Conservation (phyloP, 2,329 filamentous ascomycete species). For the Myriangium duriaei region DNA sequence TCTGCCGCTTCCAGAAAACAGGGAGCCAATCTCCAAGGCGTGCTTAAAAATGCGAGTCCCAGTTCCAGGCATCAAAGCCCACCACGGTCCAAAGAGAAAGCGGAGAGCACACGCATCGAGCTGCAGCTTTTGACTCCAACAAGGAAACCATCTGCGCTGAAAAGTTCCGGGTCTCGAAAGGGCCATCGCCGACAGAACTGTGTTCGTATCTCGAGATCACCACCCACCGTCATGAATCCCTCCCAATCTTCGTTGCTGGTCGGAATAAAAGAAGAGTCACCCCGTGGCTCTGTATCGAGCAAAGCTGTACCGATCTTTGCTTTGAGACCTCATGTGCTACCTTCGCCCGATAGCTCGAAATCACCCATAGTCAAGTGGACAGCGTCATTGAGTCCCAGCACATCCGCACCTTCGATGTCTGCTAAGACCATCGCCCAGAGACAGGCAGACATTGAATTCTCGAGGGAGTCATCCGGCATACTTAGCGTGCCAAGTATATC, state of each 20-base stretch:
- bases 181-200: constrained; percentile 33
- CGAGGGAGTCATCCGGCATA: constrained; percentile 15
- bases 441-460: neutral
- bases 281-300: constrained; percentile 2
- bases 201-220: constrained; percentile 32
- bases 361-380: constrained; percentile 23
- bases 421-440: no score
- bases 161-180: constrained; percentile 33
- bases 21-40: no score
- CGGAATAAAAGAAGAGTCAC: constrained; percentile 26
- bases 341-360: no score
- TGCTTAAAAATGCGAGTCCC: no score
- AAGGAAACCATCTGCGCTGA: constrained; percentile 30
- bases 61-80: no score
- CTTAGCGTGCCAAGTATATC: constrained; percentile 28
- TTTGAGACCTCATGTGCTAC: no score
- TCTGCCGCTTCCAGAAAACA: no score
- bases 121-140: constrained; percentile 2
- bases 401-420: constrained; percentile 25
- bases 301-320: constrained; percentile 16
- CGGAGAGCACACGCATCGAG: no score
- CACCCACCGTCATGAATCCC: constrained; percentile 28
- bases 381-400: constrained; percentile 29
- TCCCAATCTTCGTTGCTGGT: constrained; percentile 19
- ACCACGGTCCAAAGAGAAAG: no score